Evolutionary conservation across 257 asterid genomes (phyloP), one percentile per base, ranked within the genome.

Genomic region (Cynanchum wilfordii): DNA sequence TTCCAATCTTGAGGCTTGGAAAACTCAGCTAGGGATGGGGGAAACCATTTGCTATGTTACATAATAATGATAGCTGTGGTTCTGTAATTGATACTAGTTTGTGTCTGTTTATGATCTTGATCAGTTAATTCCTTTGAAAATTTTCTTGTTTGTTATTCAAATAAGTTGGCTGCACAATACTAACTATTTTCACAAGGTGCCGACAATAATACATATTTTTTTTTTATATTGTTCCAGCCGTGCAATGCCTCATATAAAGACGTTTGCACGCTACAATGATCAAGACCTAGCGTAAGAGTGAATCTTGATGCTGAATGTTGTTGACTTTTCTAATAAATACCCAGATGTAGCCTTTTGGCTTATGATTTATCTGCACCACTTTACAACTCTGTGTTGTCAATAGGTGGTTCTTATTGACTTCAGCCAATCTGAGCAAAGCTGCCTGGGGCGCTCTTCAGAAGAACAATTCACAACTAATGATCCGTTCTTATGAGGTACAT

Each of bases 401-500:
- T 80, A 91, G 99, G 80, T 94, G 98, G 99, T 80, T 94, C 9
- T 86, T 91, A 80, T 97, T 94, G 68, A 91, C 99, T 66, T 94
- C 99, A 45, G 42, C 99, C 50, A 94, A 94, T 86, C 97, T 94
- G 85, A 94, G 99, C 89, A 91, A 94, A 85, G 99, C 99, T 78
- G 99, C 99, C n/a, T 94, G 99, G 99, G 99, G 99, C 54, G 83
- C 90, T 76, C 96, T 94, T 73, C 99, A 94, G 83, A 94, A 94
- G 76, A 90, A 88, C 82, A 91, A 88, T 81, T 94, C 99, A 72
- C 99, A 94, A 84, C 78, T 91, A 82, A 94, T 94, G 99, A 91
- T 94, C 77, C 99, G 99, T 74, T 94, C 97, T 0, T 90, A 93
- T 10, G 98, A 93, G 97, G 98, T 89, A 81, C 27, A 7, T 36